These are phyloP conservation scores for Exserohilum turcica DNA, from an alignment of 2,329 filamentous ascomycete genomes.

Conservation along the genomic window DNA sequence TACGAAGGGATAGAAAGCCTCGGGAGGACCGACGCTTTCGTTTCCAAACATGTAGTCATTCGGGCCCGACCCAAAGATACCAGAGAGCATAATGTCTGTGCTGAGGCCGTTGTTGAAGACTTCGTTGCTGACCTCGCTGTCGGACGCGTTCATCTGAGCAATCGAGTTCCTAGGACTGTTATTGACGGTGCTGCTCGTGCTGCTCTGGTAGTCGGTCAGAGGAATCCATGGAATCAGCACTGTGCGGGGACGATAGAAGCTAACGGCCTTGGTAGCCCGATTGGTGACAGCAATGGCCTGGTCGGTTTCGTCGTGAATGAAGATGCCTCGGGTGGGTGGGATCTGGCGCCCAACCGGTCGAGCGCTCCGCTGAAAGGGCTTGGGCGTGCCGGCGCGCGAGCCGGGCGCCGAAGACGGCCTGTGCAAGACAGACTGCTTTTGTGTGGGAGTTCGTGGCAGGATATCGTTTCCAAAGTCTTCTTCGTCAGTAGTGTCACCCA, in stretches of 20 bases:
- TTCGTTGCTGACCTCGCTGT: conserved; percentile 48
- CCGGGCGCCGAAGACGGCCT: conserved; percentile 54
- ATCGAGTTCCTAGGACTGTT: conserved; percentile 48
- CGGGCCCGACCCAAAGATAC: conserved; percentile 59
- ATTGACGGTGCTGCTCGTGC: conserved; percentile 47
- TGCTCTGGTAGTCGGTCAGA: conserved; percentile 43
- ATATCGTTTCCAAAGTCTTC: conserved; percentile 52
- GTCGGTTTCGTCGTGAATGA: conserved; percentile 44
- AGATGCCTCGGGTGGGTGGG: conserved; percentile 43
- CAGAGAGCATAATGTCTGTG: conserved; percentile 78
- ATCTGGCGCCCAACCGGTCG: conserved; percentile 33
- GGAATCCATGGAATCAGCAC: conserved; percentile 35
- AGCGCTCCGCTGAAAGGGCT: conserved; percentile 45
- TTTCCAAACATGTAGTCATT: conserved; percentile 57
- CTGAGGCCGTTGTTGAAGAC: conserved; percentile 38
- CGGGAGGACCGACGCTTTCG: conserved; percentile 72
- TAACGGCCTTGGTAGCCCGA: conserved; percentile 47
- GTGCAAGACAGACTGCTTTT: conserved; percentile 53
- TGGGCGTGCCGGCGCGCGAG: conserved; percentile 45
- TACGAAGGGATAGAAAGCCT: conserved; percentile 75
- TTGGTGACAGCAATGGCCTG: conserved; percentile 52
- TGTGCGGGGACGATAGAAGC: conserved; percentile 49
- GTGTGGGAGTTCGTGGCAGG: conserved; percentile 53
- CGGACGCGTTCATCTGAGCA: conserved; percentile 43
- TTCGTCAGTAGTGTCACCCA: conserved; percentile 64